phyloP scores from a whole-genome alignment of 2,329 filamentous ascomycete species.

The Mollisia scopiformis region DNA sequence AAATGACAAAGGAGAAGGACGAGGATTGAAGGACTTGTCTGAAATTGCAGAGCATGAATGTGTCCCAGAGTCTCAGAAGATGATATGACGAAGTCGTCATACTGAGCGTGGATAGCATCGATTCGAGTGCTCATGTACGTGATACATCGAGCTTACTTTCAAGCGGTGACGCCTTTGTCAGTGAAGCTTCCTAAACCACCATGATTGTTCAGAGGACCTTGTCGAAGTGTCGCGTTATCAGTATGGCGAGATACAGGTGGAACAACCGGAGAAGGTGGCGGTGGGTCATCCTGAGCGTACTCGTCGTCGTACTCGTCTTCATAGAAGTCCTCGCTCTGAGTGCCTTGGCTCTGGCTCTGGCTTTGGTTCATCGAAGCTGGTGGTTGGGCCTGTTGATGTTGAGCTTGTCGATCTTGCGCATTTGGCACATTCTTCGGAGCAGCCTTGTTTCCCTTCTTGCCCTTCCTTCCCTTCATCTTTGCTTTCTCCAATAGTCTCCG shows the following conservation, averaged over 20 bases:
- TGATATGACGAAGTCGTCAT: background rate
- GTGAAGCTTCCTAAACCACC: background rate
- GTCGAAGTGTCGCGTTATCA: constrained; percentile 9
- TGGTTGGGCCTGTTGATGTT: constrained; percentile 40
- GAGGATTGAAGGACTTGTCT: background rate
- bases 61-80: background rate
- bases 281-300: constrained; percentile 30
- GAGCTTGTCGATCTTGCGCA: constrained; percentile 31
- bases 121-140: background rate
- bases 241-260: constrained; percentile 15
- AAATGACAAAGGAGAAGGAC: constrained; percentile 22
- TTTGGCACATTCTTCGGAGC: constrained; percentile 26
- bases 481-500: constrained; percentile 86
- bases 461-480: constrained; percentile 89
- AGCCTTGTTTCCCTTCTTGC: constrained; percentile 76
- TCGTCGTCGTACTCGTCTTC: constrained; percentile 55
- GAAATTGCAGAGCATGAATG: background rate
- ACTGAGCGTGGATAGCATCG: background rate
- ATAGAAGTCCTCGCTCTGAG: constrained; percentile 51
- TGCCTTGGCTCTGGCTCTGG: constrained; percentile 41
- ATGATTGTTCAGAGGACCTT: background rate
- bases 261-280: constrained; percentile 26
- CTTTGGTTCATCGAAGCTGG: constrained; percentile 33
- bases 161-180: constrained; percentile 8
- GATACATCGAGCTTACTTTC: background rate